These are phyloP conservation scores for Phylloporus sp. DNA, from an alignment of 768 basidiomycete species.

Conservation along the genomic window DNA sequence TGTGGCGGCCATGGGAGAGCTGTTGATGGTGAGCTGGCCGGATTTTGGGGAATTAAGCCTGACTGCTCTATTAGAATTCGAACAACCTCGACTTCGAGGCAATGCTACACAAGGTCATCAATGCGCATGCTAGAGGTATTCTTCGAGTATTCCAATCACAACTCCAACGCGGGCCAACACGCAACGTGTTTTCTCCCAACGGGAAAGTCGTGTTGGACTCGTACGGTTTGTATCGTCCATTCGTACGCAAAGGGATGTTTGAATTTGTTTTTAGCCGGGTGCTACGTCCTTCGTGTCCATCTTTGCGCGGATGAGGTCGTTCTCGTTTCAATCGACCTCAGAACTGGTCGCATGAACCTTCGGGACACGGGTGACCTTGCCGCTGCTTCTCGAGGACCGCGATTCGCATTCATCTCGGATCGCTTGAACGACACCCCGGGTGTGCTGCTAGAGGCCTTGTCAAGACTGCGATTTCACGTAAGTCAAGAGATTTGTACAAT, in stretches of 20 bases:
- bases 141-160: constrained; percentile 51
- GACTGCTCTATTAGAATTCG: constrained; percentile 44
- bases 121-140: constrained; percentile 60
- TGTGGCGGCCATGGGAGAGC: constrained; percentile 36
- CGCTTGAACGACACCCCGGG: constrained; percentile 67
- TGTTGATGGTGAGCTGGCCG: constrained; percentile 51
- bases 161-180: constrained; percentile 46
- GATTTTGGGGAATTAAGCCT: neutral
- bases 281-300: constrained; percentile 58
- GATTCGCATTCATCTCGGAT: constrained; percentile 54
- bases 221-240: constrained; percentile 42
- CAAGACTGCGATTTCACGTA: constrained; percentile 59
- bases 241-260: neutral
- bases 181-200: constrained; percentile 55
- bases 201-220: constrained; percentile 53
- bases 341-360: constrained; percentile 74
- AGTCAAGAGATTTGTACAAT: constrained; percentile 21
- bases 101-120: constrained; percentile 57
- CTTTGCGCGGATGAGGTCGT: constrained; percentile 75
- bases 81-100: constrained; percentile 70
- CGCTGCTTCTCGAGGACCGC: constrained; percentile 64
- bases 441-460: constrained; percentile 51
- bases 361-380: constrained; percentile 79
- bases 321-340: constrained; percentile 68
- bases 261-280: constrained; percentile 38